Conservation (phyloP, 306 rosid species). For the Rubus parviflorus region DNA sequence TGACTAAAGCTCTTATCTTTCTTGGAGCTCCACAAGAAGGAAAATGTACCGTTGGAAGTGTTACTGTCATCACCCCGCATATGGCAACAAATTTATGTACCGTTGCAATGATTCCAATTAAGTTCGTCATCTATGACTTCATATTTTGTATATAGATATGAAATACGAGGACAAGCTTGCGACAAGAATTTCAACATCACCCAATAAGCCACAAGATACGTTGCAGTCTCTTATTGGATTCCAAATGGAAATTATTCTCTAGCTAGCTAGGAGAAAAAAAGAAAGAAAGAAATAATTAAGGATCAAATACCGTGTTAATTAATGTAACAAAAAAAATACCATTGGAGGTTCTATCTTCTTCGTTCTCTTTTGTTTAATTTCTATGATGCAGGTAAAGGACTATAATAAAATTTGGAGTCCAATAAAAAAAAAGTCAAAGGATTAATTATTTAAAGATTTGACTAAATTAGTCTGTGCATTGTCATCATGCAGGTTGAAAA, state of each 20-base stretch:
- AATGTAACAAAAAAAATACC: too few relatives aligned
- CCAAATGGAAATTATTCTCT: conserved; percentile 15
- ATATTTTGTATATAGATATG: neutral
- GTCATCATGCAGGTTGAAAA: neutral
- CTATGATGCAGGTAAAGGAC: too few relatives aligned
- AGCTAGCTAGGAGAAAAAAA: neutral
- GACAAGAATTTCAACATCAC: conserved; percentile 13
- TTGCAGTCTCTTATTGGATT: neutral
- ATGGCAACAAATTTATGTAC: neutral
- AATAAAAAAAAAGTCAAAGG: neutral
- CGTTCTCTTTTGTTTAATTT: too few relatives aligned
- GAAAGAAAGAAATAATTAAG: neutral
- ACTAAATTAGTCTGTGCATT: neutral
- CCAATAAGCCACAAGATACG: neutral
- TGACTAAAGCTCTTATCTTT: neutral
- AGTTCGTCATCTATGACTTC: too few relatives aligned
- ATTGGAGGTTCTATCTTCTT: too few relatives aligned
- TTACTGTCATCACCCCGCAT: neutral
- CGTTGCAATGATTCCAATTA: conserved; percentile 24
- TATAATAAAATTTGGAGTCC: neutral
- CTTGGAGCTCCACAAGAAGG: neutral
- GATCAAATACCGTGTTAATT: neutral
- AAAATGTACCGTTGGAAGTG: conserved; percentile 24
- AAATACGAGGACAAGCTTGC: neutral
- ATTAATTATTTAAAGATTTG: neutral